These are phyloP conservation scores for Tolypocladium nubicola DNA, from an alignment of 2,329 filamentous ascomycete genomes.

Conservation along the genomic window DNA sequence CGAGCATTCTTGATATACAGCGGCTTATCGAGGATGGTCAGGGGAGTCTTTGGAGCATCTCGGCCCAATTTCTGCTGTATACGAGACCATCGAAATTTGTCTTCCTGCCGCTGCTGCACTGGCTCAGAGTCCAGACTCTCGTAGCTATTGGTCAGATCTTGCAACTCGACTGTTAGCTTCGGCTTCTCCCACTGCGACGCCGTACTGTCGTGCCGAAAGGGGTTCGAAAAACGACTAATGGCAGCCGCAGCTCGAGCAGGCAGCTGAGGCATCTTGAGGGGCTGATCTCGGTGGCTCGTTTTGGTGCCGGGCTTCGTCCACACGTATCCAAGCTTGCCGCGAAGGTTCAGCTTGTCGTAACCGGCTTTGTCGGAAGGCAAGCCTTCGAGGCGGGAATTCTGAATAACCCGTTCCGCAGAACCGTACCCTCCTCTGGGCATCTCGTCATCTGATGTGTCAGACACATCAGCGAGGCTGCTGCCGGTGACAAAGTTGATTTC, in stretches of 20 bases:
- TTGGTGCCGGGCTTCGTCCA: not conserved
- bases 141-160: constrained; percentile 16
- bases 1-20: not conserved
- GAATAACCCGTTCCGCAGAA: not conserved
- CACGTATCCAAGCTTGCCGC: not conserved
- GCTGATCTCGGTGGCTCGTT: constrained; percentile 5
- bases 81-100: not conserved
- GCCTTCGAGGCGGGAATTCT: not conserved
- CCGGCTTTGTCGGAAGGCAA: not conserved
- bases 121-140: constrained; percentile 19
- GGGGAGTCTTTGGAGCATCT: not conserved
- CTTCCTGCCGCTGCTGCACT: not conserved
- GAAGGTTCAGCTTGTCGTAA: not conserved
- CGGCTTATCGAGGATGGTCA: not conserved
- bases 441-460: constrained; percentile 19
- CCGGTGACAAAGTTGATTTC: constrained; percentile 19
- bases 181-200: not conserved
- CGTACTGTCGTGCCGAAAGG: constrained; percentile 10
- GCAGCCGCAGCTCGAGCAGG: constrained; percentile 12
- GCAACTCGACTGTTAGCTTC: constrained; percentile 11
- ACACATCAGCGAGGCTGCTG: constrained; percentile 35
- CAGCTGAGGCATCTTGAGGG: constrained; percentile 9
- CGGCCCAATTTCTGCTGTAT: not conserved
- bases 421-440: constrained; percentile 1
- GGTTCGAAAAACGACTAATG: constrained; percentile 14